Conservation (phyloP, 2,329 filamentous ascomycete genomes). For the Aspergillus caelatus region DNA sequence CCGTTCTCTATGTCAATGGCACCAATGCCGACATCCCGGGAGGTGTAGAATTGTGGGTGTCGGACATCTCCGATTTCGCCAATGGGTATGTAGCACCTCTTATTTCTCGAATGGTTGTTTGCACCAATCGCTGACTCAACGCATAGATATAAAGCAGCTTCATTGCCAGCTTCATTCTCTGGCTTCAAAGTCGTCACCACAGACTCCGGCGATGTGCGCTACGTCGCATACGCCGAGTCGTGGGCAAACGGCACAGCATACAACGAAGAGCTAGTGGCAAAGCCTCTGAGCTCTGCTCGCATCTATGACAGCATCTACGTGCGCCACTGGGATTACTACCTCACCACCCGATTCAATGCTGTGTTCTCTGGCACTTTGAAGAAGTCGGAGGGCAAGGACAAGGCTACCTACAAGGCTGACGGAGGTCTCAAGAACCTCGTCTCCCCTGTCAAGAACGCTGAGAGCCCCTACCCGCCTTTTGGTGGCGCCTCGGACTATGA, state of each 20-base stretch:
- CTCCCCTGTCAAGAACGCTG: conserved; percentile 46
- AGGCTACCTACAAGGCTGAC: conserved; percentile 47
- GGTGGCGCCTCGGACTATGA: conserved; percentile 82
- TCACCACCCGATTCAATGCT: conserved; percentile 68
- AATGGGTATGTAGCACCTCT: conserved; percentile 30
- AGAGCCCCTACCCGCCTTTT: conserved; percentile 61
- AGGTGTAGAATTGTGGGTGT: conserved; percentile 43
- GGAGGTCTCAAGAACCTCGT: conserved; percentile 58
- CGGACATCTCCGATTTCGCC: conserved; percentile 35
- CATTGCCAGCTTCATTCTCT: conserved; percentile 40
- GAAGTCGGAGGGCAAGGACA: conserved; percentile 35
- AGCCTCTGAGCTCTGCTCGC: conserved; percentile 65
- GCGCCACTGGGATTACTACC: conserved; percentile 81
- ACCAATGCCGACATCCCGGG: conserved; percentile 45
- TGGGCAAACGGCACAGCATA: conserved; percentile 70
- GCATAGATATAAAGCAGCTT: conserved; percentile 43
- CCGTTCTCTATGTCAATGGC: conserved; percentile 60
- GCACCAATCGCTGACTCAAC: not conserved
- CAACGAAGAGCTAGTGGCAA: conserved; percentile 64
- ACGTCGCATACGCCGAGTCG: conserved; percentile 62
- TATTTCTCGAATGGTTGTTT: not conserved
- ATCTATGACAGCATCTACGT: conserved; percentile 77
- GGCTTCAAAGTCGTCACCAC: conserved; percentile 43
- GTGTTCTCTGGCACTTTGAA: conserved; percentile 72
- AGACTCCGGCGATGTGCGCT: conserved; percentile 50